These are phyloP conservation scores for Darksidea phi DNA, from an alignment of 495 filamentous ascomycete genomes.

Conservation along the genomic window DNA sequence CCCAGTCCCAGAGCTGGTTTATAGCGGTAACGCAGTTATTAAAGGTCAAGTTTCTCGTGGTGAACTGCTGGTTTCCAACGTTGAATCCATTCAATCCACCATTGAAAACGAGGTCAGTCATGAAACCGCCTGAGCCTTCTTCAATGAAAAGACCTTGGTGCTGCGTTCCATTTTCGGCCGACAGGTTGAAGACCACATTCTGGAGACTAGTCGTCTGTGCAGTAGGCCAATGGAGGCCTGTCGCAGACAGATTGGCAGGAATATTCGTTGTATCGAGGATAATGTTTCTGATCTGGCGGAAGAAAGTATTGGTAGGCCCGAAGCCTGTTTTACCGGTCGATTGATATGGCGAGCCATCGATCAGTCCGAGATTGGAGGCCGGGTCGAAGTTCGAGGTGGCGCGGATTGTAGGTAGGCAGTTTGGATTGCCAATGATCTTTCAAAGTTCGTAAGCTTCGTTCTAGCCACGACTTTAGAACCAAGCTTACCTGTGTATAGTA, in stretches of 20 bases:
- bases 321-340: slow-evolving; percentile 29
- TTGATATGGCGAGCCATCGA: slow-evolving; percentile 50
- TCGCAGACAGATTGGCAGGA: slow-evolving; percentile 51
- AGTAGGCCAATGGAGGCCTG: slow-evolving; percentile 78
- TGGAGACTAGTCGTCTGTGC: slow-evolving; percentile 69
- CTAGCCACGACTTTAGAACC: neutral
- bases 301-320: slow-evolving; percentile 71
- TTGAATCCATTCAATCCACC: slow-evolving; percentile 66
- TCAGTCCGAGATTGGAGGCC: slow-evolving; percentile 57
- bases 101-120: slow-evolving; percentile 63
- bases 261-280: slow-evolving; percentile 70
- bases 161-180: slow-evolving; percentile 61
- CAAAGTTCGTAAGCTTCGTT: neutral
- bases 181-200: slow-evolving; percentile 76
- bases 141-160: slow-evolving; percentile 87
- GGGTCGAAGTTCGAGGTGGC: slow-evolving; percentile 58
- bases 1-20: slow-evolving; percentile 60
- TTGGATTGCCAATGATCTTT: slow-evolving; percentile 53
- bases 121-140: slow-evolving; percentile 71
- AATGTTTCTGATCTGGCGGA: slow-evolving; percentile 73
- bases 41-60: slow-evolving; percentile 71
- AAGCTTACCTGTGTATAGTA: slow-evolving; percentile 40
- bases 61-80: slow-evolving; percentile 80
- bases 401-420: slow-evolving; percentile 61
- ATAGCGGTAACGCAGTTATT: slow-evolving; percentile 61